phyloP scores from a whole-genome alignment of 2,329 filamentous ascomycete species.

The Penicillium rolfsii region DNA sequence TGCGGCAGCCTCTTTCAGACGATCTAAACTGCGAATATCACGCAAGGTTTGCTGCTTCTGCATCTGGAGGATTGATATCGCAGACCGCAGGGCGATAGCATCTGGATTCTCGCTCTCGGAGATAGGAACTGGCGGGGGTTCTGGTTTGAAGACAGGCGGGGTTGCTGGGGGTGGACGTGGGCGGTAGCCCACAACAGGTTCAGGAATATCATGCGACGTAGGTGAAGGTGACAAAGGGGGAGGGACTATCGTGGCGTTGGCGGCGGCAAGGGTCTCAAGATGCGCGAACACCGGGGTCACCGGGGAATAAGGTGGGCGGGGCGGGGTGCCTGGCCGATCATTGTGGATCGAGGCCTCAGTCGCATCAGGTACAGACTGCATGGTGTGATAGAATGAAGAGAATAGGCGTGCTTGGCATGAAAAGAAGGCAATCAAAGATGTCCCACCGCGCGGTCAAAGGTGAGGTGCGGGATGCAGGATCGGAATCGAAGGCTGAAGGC shows the following conservation, averaged over 20 bases:
- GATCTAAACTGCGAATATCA: slow-evolving; percentile 72
- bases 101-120: slow-evolving; percentile 70
- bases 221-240: slow-evolving; percentile 37
- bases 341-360: slow-evolving; percentile 18
- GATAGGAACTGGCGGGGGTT: slow-evolving; percentile 49
- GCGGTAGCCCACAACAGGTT: slow-evolving; percentile 11
- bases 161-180: slow-evolving; percentile 24
- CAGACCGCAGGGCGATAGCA: slow-evolving; percentile 80
- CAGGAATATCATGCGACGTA: slow-evolving; percentile 22
- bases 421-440: not conserved
- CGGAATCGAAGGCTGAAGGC: slow-evolving; percentile 10
- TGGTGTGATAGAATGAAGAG: not conserved
- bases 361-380: slow-evolving; percentile 44
- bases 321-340: slow-evolving; percentile 43
- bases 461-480: slow-evolving; percentile 9
- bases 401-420: not conserved
- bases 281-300: slow-evolving; percentile 51
- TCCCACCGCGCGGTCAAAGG: slow-evolving; percentile 5
- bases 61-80: slow-evolving; percentile 83
- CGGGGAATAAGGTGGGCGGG: slow-evolving; percentile 52
- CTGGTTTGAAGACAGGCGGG: slow-evolving; percentile 36
- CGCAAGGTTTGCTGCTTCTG: slow-evolving; percentile 76
- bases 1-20: slow-evolving; percentile 71
- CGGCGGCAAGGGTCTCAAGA: slow-evolving; percentile 35
- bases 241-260: slow-evolving; percentile 37